These are phyloP conservation scores for Cordyceps cicadae DNA, from an alignment of 2,329 filamentous ascomycete genomes.

Conservation along the genomic window DNA sequence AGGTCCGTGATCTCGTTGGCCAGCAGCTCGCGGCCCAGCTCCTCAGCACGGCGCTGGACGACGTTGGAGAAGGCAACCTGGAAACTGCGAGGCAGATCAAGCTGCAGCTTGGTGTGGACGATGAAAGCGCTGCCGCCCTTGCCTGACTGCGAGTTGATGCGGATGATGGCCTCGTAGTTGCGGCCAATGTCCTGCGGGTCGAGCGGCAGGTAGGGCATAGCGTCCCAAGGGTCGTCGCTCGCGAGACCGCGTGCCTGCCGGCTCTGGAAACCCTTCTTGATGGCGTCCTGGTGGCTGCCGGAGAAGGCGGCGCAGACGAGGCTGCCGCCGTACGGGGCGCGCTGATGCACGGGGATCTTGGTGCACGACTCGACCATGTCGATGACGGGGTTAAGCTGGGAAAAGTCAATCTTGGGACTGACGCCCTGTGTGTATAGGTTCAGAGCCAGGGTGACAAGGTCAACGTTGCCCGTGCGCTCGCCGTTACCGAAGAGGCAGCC, in stretches of 20 bases:
- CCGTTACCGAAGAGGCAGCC: slow-evolving; percentile 88
- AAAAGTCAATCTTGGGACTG: slow-evolving; percentile 80
- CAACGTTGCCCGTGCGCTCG: slow-evolving; percentile 91
- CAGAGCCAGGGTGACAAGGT: slow-evolving; percentile 82
- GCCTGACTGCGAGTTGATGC: slow-evolving; percentile 92
- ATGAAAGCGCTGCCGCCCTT: slow-evolving; percentile 95
- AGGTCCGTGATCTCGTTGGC: slow-evolving; percentile 75
- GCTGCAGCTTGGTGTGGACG: slow-evolving; percentile 77
- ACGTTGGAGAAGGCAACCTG: slow-evolving; percentile 86
- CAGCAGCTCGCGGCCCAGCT: slow-evolving; percentile 73
- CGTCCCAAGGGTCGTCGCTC: slow-evolving; percentile 65
- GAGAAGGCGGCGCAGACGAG: slow-evolving; percentile 90
- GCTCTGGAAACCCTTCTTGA: slow-evolving; percentile 79
- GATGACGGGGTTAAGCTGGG: slow-evolving; percentile 77
- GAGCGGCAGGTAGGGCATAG: slow-evolving; percentile 78
- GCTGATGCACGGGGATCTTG: slow-evolving; percentile 87
- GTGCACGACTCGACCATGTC: slow-evolving; percentile 85
- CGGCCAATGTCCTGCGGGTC: slow-evolving; percentile 90
- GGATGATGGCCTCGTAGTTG: slow-evolving; percentile 96
- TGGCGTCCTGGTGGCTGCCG: slow-evolving; percentile 89
- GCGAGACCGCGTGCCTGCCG: slow-evolving; percentile 53
- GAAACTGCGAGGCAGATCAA: slow-evolving; percentile 86
- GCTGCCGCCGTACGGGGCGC: slow-evolving; percentile 83
- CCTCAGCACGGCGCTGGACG: slow-evolving; percentile 75
- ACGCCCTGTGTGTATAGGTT: slow-evolving; percentile 95